Base-by-base conservation (phyloP, 495 filamentous ascomycete genomes). In the Xylaria longipes region DNA sequence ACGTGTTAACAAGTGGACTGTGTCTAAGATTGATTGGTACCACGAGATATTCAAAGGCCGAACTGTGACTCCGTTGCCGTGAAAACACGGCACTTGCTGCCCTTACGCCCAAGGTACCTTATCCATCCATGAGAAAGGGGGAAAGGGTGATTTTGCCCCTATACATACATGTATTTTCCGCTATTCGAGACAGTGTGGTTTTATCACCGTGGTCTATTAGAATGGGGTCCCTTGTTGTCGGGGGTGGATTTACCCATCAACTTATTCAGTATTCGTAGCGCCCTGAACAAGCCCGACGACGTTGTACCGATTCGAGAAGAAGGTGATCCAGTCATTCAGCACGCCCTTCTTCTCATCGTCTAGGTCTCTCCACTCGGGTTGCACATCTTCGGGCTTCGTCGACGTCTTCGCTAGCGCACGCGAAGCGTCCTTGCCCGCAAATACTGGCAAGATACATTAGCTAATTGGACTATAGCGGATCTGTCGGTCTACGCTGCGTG, bases 251-350 rank as follows among this genome's bases (percentile, higher is more conserved):
- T 33, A 3, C 37, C 15, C 56, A 45, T 8, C 52, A 25, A 5
- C 22, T 45, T 60, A 78, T 39, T 80, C 82, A 69, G 80, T 68
- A 69, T 88, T 89, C 17, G 84, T 85, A 12, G 86, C 87, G 39
- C 86, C 86, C 73, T 90, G 80, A 11, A 97, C 92, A 79, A 89
- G 88, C 41, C 96, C 96, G 50, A 98, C 91, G 68, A 98, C 89
- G 76, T 95, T 97, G 79, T 99, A 99, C 50, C 96, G 86, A 83
- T 98, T 99, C 75, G 90, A 91, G 83, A 98, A 99, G 84, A 97
- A 99, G 4, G 91, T 97, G 65, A 89, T 90, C 96, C 96, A 99
- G 77, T 98, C 97, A 29, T 93, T 85, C 50, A 99, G 84, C 17
- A 91, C 89, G 33, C 85, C 87, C 83, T 97, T 94, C 79, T 97